Base-by-base conservation (phyloP, 1,284 basidiomycete genomes). In the Sparassis latifolia region DNA sequence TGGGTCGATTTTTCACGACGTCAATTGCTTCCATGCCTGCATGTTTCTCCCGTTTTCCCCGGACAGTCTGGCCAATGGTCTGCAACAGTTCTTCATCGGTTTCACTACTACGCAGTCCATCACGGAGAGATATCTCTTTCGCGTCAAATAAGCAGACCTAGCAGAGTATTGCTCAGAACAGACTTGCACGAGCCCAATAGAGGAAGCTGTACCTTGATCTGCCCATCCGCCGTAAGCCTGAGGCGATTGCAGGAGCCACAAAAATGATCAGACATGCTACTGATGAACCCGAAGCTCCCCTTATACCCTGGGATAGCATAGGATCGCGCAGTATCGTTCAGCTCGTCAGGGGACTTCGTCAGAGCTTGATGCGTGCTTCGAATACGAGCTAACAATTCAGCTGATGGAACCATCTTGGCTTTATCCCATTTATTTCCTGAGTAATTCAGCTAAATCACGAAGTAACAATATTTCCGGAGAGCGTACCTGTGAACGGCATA, bases 221-320 rank as follows among this genome's bases (percentile, higher is more conserved):
- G 82, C 3, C 92, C 92, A 63, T 95, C 92, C 10, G 91, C 88
- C 33, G 89, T 92, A 46, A 95, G 74, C 41, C 92, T 77, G 49
- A 94, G 71, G 55, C 91, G 77, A 63, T 92, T 92, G 69, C 92
- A 95, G 2, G 84, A 84, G 3, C 80, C 78, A 66, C 92, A 94
- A 62, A 95, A 93, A 67, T 93, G 90, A 66, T 95, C 90, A 32
- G 90, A 92, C 90, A 92, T 92, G 70, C 86, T 89, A 60, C 85
- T 89, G 63, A 95, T 95, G 70, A 94, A 92, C 6, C 91, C 91
- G 60, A 94, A 78, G 57, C 75, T 84, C 33, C 92, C 92, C 52
- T 61, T 62, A 62, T 85, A 79, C 3, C 86, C 87, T 2, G 84
- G 86, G 47, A 93, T 79, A 53, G 73, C 70, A 77, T 86, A 94